Percentiles rank a stretch among this genome's conserved stretches.
These are phyloP conservation scores for Rhizopogon roseolus DNA, from an alignment of 768 basidiomycete species.

Conservation along the genomic window DNA sequence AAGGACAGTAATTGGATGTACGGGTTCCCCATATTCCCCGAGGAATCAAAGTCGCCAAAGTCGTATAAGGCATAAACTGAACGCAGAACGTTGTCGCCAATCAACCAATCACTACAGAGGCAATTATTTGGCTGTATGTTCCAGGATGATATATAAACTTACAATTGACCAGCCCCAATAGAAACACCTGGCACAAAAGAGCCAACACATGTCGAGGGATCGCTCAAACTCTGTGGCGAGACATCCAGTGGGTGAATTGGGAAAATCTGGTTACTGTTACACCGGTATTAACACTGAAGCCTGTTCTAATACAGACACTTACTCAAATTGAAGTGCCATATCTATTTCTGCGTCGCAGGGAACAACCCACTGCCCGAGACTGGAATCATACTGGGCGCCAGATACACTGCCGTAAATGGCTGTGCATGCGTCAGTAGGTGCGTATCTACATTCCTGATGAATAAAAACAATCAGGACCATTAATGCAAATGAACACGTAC, in stretches of 20 bases:
- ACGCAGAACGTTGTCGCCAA: slow-evolving; percentile 81
- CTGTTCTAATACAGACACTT: slow-evolving; percentile 16
- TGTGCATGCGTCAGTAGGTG: slow-evolving; percentile 54
- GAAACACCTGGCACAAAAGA: slow-evolving; percentile 66
- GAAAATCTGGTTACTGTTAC: slow-evolving; percentile 59
- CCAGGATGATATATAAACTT: slow-evolving; percentile 19
- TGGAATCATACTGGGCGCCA: slow-evolving; percentile 56
- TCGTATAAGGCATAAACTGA: slow-evolving; percentile 81
- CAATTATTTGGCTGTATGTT: not conserved
- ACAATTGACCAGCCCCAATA: slow-evolving; percentile 67
- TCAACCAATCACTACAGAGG: slow-evolving; percentile 64
- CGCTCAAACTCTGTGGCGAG: slow-evolving; percentile 40
- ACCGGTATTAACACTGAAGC: slow-evolving; percentile 3
- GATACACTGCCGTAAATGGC: slow-evolving; percentile 63
- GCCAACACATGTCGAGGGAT: slow-evolving; percentile 57
- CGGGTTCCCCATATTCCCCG: slow-evolving; percentile 66
- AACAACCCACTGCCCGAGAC: slow-evolving; percentile 59
- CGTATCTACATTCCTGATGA: slow-evolving; percentile 47
- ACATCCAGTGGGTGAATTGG: slow-evolving; percentile 81
- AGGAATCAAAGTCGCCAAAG: slow-evolving; percentile 71
- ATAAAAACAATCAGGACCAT: slow-evolving; percentile 1
- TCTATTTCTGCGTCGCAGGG: slow-evolving; percentile 75
- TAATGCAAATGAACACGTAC: slow-evolving; percentile 33
- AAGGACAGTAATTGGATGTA: slow-evolving; percentile 73
- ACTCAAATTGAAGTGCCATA: slow-evolving; percentile 78